These are phyloP conservation scores for Nissolia schottii DNA, from an alignment of 306 rosid genomes.

Conservation along the genomic window DNA sequence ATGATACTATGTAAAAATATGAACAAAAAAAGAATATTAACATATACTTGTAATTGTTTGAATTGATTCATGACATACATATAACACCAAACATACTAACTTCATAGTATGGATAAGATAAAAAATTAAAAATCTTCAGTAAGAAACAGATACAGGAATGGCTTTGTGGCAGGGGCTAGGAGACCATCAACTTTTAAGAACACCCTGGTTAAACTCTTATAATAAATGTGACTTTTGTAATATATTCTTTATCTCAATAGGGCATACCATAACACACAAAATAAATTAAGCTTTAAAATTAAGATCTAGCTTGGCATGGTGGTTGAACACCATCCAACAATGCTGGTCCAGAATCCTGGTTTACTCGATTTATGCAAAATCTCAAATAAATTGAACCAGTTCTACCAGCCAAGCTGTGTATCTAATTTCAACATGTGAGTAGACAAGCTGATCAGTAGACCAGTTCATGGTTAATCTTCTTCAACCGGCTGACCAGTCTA, in stretches of 20 bases:
- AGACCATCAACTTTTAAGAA: not conserved
- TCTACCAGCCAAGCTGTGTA: too few relatives aligned
- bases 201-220: not conserved
- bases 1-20: not conserved
- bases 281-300: too few relatives aligned
- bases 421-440: not conserved
- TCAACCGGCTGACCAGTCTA: not conserved
- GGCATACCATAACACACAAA: not conserved
- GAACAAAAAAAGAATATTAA: not conserved
- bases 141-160: not conserved
- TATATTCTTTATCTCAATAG: not conserved
- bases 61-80: not conserved
- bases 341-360: too few relatives aligned
- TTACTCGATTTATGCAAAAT: too few relatives aligned
- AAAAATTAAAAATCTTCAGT: not conserved
- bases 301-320: too few relatives aligned
- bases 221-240: not conserved
- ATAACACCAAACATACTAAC: not conserved
- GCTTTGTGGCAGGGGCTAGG: not conserved
- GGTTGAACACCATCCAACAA: too few relatives aligned
- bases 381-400: too few relatives aligned
- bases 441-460: not conserved
- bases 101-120: not conserved
- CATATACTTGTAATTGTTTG: not conserved
- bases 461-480: not conserved